phyloP scores from a whole-genome alignment of 176 grass and related monocot species.

The Neostapfia colusana region DNA sequence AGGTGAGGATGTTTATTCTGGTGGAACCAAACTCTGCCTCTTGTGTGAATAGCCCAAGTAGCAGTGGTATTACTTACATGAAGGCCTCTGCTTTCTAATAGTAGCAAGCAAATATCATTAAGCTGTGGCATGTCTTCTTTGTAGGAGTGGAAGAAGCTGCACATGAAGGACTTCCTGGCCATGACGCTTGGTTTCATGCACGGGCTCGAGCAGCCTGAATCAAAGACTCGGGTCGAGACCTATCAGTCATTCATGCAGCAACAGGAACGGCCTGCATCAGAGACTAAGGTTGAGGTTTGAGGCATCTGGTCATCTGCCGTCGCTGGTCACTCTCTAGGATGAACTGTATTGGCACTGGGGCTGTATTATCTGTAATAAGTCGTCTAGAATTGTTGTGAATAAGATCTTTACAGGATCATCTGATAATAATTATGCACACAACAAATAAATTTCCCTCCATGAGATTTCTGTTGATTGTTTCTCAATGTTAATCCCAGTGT shows the following conservation, averaged over 20 bases:
- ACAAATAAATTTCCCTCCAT: not conserved
- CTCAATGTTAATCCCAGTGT: not conserved
- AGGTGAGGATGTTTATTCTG: constrained; percentile 48
- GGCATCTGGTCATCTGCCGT: not conserved
- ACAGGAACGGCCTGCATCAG: constrained; percentile 47
- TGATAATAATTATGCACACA: not conserved
- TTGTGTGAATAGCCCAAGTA: not conserved
- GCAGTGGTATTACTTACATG: not conserved
- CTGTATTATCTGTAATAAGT: constrained; percentile 29
- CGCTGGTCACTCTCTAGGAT: constrained; percentile 25
- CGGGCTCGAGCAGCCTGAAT: constrained; percentile 46
- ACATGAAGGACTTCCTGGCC: constrained; percentile 71
- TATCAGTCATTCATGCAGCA: constrained; percentile 71
- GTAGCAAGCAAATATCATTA: not conserved
- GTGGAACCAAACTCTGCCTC: not conserved
- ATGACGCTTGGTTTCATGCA: constrained; percentile 78
- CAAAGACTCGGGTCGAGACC: constrained; percentile 66
- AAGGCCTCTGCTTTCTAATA: not conserved
- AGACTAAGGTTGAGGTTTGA: constrained; percentile 47
- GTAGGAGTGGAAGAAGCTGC: constrained; percentile 75
- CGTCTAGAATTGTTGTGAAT: constrained; percentile 20
- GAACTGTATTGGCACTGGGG: not conserved
- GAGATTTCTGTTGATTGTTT: not conserved
- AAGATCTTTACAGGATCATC: constrained; percentile 31
- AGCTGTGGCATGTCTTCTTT: not conserved